Conservation (phyloP, 768 basidiomycete species). For the Lentinula aciculospora region DNA sequence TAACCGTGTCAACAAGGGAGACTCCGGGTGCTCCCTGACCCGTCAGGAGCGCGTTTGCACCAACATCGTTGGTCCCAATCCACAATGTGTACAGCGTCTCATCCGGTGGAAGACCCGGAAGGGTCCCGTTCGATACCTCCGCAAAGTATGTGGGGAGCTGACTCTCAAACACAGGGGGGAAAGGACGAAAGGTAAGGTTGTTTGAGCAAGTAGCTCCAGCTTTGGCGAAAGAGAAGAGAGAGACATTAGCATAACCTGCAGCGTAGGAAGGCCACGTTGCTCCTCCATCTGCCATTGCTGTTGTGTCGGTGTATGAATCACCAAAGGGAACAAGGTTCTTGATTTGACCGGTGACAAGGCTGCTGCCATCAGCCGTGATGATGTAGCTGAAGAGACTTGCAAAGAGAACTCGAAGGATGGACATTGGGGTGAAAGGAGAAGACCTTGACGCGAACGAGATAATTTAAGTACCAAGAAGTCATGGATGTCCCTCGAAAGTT, state of each 20-base stretch:
- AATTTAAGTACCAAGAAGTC: background rate
- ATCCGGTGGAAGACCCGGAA: slow-evolving; percentile 26
- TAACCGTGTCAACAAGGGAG: slow-evolving; percentile 35
- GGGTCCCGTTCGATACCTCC: slow-evolving; percentile 33
- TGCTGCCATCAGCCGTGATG: background rate
- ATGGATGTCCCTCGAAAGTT: background rate
- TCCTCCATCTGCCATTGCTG: slow-evolving; percentile 18
- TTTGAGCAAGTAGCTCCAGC: slow-evolving; percentile 67
- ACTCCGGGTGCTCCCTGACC: slow-evolving; percentile 15
- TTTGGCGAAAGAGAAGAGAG: slow-evolving; percentile 49
- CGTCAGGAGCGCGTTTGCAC: slow-evolving; percentile 6
- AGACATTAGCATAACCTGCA: slow-evolving; percentile 31
- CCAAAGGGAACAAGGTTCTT: slow-evolving; percentile 42
- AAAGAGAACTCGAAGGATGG: background rate
- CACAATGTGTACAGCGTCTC: slow-evolving; percentile 61
- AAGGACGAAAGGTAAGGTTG: slow-evolving; percentile 49
- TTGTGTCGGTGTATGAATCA: slow-evolving; percentile 43
- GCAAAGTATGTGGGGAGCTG: slow-evolving; percentile 50
- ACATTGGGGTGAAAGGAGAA: background rate
- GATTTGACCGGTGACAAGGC: slow-evolving; percentile 22
- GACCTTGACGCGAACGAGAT: background rate
- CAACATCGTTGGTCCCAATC: slow-evolving; percentile 60
- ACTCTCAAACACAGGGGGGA: slow-evolving; percentile 52
- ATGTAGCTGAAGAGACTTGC: background rate
- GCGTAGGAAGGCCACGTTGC: slow-evolving; percentile 40